Percentiles rank a stretch among this genome's conserved stretches.
These are phyloP conservation scores for Penicillium macrosclerotiorum DNA, from an alignment of 495 filamentous ascomycete species.

Conservation along the genomic window DNA sequence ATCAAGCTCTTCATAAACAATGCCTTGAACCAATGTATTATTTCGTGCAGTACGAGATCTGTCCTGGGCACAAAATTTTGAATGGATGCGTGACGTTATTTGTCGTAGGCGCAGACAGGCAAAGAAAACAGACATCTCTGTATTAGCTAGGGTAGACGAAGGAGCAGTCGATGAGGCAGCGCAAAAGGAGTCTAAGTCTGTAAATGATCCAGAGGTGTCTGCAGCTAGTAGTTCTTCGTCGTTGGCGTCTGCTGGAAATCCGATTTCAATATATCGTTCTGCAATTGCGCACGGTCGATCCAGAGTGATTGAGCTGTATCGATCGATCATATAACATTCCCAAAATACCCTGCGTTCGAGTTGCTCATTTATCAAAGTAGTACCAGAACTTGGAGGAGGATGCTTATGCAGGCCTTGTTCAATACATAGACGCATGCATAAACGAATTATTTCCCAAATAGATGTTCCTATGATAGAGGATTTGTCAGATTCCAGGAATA, in stretches of 20 bases:
- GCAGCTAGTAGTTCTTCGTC: constrained; percentile 30
- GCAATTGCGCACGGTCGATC: constrained; percentile 24
- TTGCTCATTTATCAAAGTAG: constrained; percentile 20
- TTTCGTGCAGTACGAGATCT: neutral
- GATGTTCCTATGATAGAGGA: constrained; percentile 17
- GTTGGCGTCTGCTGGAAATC: constrained; percentile 25
- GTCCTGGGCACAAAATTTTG: constrained; percentile 12
- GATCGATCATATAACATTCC: constrained; percentile 32
- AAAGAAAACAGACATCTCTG: constrained; percentile 26
- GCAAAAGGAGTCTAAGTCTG: constrained; percentile 18
- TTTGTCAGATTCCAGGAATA: too few relatives aligned
- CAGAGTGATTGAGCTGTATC: constrained; percentile 30
- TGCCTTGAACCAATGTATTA: constrained; percentile 7
- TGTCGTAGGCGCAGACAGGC: constrained; percentile 22
- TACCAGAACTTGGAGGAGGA: neutral
- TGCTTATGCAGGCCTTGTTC: constrained; percentile 26
- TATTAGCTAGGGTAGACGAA: neutral
- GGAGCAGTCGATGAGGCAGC: constrained; percentile 1
- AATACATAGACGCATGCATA: constrained; percentile 28
- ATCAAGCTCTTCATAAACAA: constrained; percentile 21
- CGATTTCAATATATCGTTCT: constrained; percentile 20
- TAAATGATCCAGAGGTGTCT: constrained; percentile 16
- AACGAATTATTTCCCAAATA: constrained; percentile 26
- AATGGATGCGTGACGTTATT: constrained; percentile 27
- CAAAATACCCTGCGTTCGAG: constrained; percentile 28